Evolutionary conservation across 495 filamentous ascomycete genomes (phyloP), one percentile per base, ranked within the genome.

Genomic region (Staphylotrichum tortipilum): DNA sequence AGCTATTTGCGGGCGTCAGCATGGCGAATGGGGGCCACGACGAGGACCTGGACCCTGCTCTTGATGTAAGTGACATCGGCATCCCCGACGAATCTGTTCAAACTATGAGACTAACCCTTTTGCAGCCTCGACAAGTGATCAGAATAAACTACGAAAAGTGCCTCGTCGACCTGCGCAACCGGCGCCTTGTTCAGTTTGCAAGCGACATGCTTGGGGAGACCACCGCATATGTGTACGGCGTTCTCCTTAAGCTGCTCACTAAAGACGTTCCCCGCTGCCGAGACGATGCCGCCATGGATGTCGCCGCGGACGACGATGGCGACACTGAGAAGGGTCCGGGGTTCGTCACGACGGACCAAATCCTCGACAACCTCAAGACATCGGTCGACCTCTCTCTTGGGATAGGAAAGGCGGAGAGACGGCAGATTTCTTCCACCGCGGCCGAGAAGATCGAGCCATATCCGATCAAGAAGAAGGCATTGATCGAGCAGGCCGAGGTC

Each of bases 91-190:
- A n/a, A 19, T 8, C 3, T 7, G 26, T 22, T 2, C 7, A 10
- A n/a, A 9, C 5, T 19, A n/a, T 11, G 14, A 49, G 59, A 12
- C 69, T 71, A 51, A 69, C 53, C 6, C 21, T 35, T 51, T 14
- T 43, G 17, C 44, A 77, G 73, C 64, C 62, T 4, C 60, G 83
- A 44, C 65, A 88, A 44, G 77, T 87, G 18, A 70, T 97, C 38
- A 81, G 86, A 24, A 73, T 96, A 21, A 95, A 95, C 63, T 84
- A 88, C 60, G 84, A 87, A 30, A 95, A 90, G 60, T 83, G 88
- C 37, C 74, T 80, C 4, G 86, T 97, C 12, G 75, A 85, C 15
- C 75, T 94, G 47, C 87, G 92, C 45, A 95, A 84, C 54, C 74
- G 78, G 43, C 81, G 81, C 19, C 82, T 98, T 26, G 78, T 84